These are phyloP conservation scores for Saccharomyces pastorianus DNA, from an alignment of 1,139 yeast genomes.

Conservation along the genomic window DNA sequence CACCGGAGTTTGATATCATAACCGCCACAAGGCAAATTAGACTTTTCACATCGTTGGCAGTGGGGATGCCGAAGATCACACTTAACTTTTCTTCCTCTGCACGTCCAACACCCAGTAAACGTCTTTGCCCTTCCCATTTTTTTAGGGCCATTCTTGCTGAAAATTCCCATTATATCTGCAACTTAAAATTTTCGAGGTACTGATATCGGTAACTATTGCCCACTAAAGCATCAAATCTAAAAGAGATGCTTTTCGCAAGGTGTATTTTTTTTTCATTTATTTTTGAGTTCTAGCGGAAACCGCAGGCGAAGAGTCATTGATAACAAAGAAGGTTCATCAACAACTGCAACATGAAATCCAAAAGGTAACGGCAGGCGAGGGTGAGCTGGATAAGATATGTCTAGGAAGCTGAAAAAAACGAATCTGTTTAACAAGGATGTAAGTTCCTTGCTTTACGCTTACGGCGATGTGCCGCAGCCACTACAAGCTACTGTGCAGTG, in stretches of 20 bases:
- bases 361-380: not conserved
- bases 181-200: not conserved
- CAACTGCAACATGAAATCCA: not conserved
- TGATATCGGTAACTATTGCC: not conserved
- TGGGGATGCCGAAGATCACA: slow-evolving; percentile 50
- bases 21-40: slow-evolving; percentile 66
- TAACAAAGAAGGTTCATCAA: not conserved
- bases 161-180: not conserved
- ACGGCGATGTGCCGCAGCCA: slow-evolving; percentile 80
- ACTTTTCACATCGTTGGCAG: slow-evolving; percentile 46
- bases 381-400: slow-evolving; percentile 15
- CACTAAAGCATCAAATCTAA: not conserved
- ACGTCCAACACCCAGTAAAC: slow-evolving; percentile 58
- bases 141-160: slow-evolving; percentile 2
- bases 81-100: slow-evolving; percentile 51
- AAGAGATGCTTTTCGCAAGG: not conserved
- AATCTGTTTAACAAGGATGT: slow-evolving; percentile 56
- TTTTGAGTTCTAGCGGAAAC: not conserved
- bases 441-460: slow-evolving; percentile 69
- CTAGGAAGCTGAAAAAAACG: slow-evolving; percentile 32
- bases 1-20: slow-evolving; percentile 75
- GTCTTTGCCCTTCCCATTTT: slow-evolving; percentile 33
- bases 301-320: slow-evolving; percentile 1
- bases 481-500: slow-evolving; percentile 69
- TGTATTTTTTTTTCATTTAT: not conserved